Evolutionary conservation across 2,329 filamentous ascomycete genomes (phyloP), one percentile per base, ranked within the genome.

Genomic region (Ustulina deusta): DNA sequence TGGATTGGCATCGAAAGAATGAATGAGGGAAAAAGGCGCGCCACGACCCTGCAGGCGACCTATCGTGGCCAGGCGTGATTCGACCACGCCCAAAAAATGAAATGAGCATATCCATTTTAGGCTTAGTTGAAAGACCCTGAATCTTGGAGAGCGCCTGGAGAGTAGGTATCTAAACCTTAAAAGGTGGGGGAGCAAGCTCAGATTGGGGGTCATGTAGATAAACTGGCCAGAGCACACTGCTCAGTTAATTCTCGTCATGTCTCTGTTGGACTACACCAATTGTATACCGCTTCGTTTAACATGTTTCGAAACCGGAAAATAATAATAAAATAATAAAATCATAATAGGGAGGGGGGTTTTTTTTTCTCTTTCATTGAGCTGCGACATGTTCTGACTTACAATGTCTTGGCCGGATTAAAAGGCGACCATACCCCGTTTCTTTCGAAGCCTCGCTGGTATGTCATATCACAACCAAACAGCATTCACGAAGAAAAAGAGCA

Each of bases 41-140:
- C 52, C 17, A 36, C n/a, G n/a, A 38, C 10, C 36, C 29, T 15
- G 38, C 40, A 42, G 29, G 25, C 36, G 36, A 27, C 36, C 25
- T 22, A 36, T 69, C 67, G 67, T 63, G 67, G 60, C 52, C n/a
- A 13, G n/a, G 38, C 44, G 34, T 63, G 66, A 63, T 69, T 63
- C 32, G 61, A 59, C 36, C 46, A 40, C 17, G 52, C 51, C 32
- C 54, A 34, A 67, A 48, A n/a, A 61, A 25, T 64, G 49, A 67
- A 62, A 64, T 67, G 64, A 69, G 61, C 11, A 61, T 34, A 15
- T 64, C 52, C 52, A 13, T 10, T 61, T 51, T 44, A 0, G 57
- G 67, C 27, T 67, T 69, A 64, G 67, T 36, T 29, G 2, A 6
- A 15, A 34, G 56, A 69, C 40, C 67, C 49, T 40, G 38, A 32